Evolutionary conservation across 2,329 filamentous ascomycete genomes (phyloP), one percentile per base, ranked within the genome.

Genomic region (Mycosphaerella sp.): DNA sequence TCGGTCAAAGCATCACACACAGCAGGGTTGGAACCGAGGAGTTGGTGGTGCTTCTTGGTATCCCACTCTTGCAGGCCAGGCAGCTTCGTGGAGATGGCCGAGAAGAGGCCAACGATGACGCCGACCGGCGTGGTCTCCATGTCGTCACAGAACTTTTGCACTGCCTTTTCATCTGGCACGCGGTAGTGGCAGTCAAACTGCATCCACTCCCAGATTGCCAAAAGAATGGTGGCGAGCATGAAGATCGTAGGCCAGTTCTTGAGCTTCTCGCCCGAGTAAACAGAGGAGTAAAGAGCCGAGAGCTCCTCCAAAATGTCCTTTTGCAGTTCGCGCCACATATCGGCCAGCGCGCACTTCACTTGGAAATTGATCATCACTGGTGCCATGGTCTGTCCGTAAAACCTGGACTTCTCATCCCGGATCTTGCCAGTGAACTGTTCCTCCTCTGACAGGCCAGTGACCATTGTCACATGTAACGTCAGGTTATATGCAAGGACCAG

Each of bases 291-390:
- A 12, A 97, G 79, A 6, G 82, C 75, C 1, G 91, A 96, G 1
- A 97, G 80, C 75, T 97, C 91, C 74, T 95, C 90, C 2, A 97
- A 79, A 34, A 96, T 89, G 63, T 96, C 91, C 75, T 94, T 95
- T 70, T 96, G 90, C 52, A 97, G 78, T 71, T 95, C 90, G 59
- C 91, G 89, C 91, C 91, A 97, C 88, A 96, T 94, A 65, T 94
- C 89, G 59, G 90, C 91, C 73, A 97, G 84, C 49, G 90, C 90
- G 65, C 87, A 93, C 80, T 97, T 97, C 77, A 97, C 89, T 75
- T 96, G 89, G 81, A 96, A 96, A 77, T 96, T 97, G 80, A 97
- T 94, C 90, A 97, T 95, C 67, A 96, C 90, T 10, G 91, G 91
- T 13, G 91, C 91, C 57, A 95, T 84, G 32, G 86, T 90, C 76